Evolutionary conservation across 805 yeast species (phyloP).

Genomic region (Grigorovia humatica): DNA sequence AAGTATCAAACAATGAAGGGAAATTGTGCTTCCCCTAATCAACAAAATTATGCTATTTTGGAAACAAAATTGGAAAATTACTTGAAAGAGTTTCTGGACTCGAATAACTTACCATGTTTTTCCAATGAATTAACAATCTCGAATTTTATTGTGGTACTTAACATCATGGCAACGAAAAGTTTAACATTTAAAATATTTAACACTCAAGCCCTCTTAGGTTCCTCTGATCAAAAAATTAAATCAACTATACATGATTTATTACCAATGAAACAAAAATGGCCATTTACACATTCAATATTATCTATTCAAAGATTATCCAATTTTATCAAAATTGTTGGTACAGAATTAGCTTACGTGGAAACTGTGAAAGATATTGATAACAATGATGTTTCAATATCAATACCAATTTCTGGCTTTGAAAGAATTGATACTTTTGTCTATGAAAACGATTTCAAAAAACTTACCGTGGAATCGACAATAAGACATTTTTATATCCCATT

Average conservation of each 20-base stretch:
- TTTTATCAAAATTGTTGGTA: conserved; percentile 17
- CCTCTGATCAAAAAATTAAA: conserved; percentile 5
- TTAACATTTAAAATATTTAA: conserved; percentile 17
- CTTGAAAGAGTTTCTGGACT: neutral
- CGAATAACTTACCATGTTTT: conserved; percentile 11
- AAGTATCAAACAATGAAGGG: neutral
- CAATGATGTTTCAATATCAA: conserved; percentile 6
- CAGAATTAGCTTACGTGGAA: conserved; percentile 13
- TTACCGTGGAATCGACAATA: conserved; percentile 17
- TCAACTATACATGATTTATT: neutral
- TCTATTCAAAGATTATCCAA: conserved; percentile 10
- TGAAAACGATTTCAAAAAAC: conserved; percentile 7
- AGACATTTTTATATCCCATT: conserved; percentile 19
- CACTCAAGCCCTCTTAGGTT: conserved; percentile 12
- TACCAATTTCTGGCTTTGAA: conserved; percentile 23
- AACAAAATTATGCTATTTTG: neutral
- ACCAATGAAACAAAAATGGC: neutral
- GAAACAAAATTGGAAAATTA: neutral
- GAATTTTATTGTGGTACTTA: conserved; percentile 18
- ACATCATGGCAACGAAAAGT: conserved; percentile 13
- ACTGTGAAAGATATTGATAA: conserved; percentile 3
- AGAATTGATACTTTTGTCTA: conserved; percentile 21
- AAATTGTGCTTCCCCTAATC: neutral
- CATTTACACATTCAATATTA: neutral
- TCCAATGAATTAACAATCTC: conserved; percentile 18